Base-by-base conservation (phyloP, 2,329 filamentous ascomycete species). In the Cladophialophora carrionii region DNA sequence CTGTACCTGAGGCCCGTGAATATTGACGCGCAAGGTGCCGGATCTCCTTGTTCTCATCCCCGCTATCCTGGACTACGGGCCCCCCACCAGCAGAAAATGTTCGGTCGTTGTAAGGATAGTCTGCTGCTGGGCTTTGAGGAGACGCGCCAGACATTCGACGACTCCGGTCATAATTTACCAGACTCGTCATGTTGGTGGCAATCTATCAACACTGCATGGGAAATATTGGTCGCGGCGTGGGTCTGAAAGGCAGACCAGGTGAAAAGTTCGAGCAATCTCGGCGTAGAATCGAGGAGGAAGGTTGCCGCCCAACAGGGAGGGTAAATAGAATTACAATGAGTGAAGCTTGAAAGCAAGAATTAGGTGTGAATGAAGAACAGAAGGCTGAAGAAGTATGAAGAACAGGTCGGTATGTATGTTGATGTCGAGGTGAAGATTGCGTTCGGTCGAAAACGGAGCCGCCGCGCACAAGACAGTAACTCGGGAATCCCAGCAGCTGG, bases 81-180 rank as follows among this genome's bases (percentile, higher is more conserved):
- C 65, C 65, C 8, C 65, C 65, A 34, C 57, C 62, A 12, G 51
- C 31, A 24, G 57, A 56, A 20, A 59, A 31, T 12, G 65, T 37
- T 37, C n/a, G 52, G 49, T 67, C 65, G 17, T 53, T 29, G 32
- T 62, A 41, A n/a, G 57, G 61, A 41, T 43, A 64, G 32, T 64
- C 65, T 17, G 49, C 41, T 1, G 32, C 59, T 26, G 55, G 57
- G 43, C 37, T 43, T 2, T 66, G 41, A n/a, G 61, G 55, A 34
- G 61, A 62, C 20, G 65, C 65, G n/a, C 65, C 65, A 22, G 54
- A 46, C 52, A 62, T 64, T 17, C 49, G 51, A 34, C 65, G 61
- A 37, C 54, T 64, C 9, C 58, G 61, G 31, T 67, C 65, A 41
- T 64, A 57, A 48, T 67, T 67, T 55, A 62, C 53, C 37, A 62